Evolutionary conservation across 139 green algal genomes (phyloP), one percentile per base, ranked within the genome.

Genomic region (Chlamydomonas sp.): DNA sequence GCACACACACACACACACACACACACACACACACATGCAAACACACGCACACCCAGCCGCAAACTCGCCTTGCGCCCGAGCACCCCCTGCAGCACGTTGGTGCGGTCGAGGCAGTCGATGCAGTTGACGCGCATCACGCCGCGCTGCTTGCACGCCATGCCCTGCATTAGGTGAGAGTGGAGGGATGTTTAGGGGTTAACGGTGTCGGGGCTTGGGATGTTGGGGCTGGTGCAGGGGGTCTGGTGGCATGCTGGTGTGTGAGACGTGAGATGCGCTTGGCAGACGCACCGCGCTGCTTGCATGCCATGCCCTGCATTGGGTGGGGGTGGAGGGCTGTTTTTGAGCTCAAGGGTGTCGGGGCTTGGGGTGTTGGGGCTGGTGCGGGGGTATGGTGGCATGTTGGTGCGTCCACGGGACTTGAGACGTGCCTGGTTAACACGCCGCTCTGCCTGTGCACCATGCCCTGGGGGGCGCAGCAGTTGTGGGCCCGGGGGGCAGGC

Each of bases 21-120:
- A 36, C 8, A 65, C 26, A 34, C 22, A 65, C 24, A 36, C 47
- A 57, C 47, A 16, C 24, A 65, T 65, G 8, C 57, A 65, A 65
- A 36, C 8, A 65, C 26, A 34, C 22, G n/a, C 24, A 65, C 22
- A 65, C 8, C 57, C 57, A 65, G 57, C n/a, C 47, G 22, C 26
- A 20, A 10, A 33, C 60, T 10, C 57, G 84, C 80, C 49, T 86
- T 80, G 37, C 82, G 81, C 48, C 71, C 90, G 70, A 97, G 72
- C 79, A 90, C 54, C 24, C 86, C 82, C 79, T 95, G 90, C 54
- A 95, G 79, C 13, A 98, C 90, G 71, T 98, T 98, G 59, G 94
- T 98, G 38, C 94, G 76, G 82, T 98, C 94, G 35, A 98, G 79
- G 78, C 91, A 97, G 87, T 98, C 94, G 48, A 98, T 92, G 87